phyloP scores from a whole-genome alignment of 306 rosid genomes.

The Prunus fruticosa region DNA sequence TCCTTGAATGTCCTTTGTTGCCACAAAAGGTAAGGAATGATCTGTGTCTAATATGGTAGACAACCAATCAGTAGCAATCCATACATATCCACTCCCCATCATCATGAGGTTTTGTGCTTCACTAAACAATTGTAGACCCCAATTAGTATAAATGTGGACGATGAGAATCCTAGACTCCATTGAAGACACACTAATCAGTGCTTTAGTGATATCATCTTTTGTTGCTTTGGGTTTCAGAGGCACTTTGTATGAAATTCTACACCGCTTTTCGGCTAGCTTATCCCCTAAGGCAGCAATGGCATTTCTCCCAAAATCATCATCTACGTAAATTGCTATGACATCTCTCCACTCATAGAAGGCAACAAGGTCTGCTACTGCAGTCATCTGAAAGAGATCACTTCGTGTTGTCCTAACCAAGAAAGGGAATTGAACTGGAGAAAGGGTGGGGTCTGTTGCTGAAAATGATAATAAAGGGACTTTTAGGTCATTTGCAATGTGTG shows the following conservation, averaged over 20 bases:
- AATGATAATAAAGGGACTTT: slow-evolving; percentile 52
- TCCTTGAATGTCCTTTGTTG: slow-evolving; percentile 19
- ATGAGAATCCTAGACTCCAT: slow-evolving; percentile 29
- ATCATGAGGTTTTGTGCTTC: slow-evolving; percentile 14
- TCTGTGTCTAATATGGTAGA: slow-evolving; percentile 22
- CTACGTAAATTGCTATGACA: slow-evolving; percentile 26
- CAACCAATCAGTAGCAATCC: slow-evolving; percentile 39
- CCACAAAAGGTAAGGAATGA: slow-evolving; percentile 4
- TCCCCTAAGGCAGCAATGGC: slow-evolving; percentile 27
- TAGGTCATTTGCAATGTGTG: slow-evolving; percentile 54
- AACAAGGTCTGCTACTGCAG: slow-evolving; percentile 26
- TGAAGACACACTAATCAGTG: slow-evolving; percentile 2
- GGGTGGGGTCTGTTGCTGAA: slow-evolving; percentile 34
- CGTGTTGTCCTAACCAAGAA: slow-evolving; percentile 26
- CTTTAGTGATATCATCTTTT: slow-evolving; percentile 2
- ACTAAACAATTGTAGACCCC: slow-evolving; percentile 17
- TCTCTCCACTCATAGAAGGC: slow-evolving; percentile 26
- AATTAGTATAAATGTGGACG: slow-evolving; percentile 19
- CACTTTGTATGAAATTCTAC: slow-evolving; percentile 26
- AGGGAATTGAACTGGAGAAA: slow-evolving; percentile 20
- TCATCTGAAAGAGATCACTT: slow-evolving; percentile 28
- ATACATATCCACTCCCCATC: slow-evolving; percentile 24
- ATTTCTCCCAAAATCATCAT: slow-evolving; percentile 31
- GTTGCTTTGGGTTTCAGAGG: slow-evolving; percentile 22
- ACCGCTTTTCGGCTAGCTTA: slow-evolving; percentile 27